Evolutionary conservation across 2,329 filamentous ascomycete genomes (phyloP).

Genomic region (Penicillium sp.): DNA sequence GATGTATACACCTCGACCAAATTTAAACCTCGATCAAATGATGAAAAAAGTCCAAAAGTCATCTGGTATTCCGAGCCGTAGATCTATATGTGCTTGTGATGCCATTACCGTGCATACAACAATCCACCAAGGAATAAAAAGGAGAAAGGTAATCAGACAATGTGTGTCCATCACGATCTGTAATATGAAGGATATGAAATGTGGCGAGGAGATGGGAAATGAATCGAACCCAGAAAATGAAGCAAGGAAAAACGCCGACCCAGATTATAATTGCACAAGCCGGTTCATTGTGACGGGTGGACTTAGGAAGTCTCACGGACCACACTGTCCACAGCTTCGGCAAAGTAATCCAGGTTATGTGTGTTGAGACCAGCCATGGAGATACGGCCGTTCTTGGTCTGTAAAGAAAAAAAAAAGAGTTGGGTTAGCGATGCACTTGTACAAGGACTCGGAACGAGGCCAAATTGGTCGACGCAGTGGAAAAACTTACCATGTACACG

Average conservation of each 20-base stretch:
- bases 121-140: not conserved
- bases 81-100: constrained; percentile 1
- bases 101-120: not conserved
- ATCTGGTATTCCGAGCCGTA: constrained; percentile 2
- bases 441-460: too few species aligned
- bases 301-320: constrained; percentile 56
- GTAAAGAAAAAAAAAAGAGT: not conserved
- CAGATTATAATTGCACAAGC: constrained; percentile 1
- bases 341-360: constrained; percentile 89
- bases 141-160: not conserved
- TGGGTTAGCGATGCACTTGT: not conserved
- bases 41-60: not conserved
- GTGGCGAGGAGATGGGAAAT: not conserved
- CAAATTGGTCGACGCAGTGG: not conserved
- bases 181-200: not conserved
- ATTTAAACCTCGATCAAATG: not conserved
- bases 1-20: not conserved
- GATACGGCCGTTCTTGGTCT: constrained; percentile 95
- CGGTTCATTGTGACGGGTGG: not conserved
- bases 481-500: constrained; percentile 51
- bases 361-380: constrained; percentile 98
- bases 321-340: constrained; percentile 82
- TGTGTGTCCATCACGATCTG: not conserved
- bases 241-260: constrained; percentile 12
- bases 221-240: not conserved